A percentile compares a stretch with the other conserved stretches of the same genome.
phyloP scores from a whole-genome alignment of 2,329 filamentous ascomycete species.

The Neobulgaria alba region DNA sequence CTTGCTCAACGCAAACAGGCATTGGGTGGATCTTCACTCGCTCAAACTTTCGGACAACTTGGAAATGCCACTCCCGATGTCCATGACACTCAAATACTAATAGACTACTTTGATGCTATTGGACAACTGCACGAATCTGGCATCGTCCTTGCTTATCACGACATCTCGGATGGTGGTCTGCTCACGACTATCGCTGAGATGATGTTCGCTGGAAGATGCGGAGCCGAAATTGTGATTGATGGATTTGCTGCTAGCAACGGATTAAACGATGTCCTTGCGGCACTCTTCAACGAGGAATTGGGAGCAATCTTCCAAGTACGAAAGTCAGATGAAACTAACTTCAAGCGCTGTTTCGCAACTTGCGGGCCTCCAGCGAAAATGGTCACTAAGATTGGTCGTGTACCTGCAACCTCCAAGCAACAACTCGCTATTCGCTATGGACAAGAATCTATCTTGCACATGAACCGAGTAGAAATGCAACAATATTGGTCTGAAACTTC shows the following conservation, averaged over 20 bases:
- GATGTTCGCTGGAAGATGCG: slow-evolving; percentile 95
- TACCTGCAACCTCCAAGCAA: slow-evolving; percentile 63
- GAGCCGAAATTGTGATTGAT: slow-evolving; percentile 78
- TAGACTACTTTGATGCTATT: slow-evolving; percentile 87
- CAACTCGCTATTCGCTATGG: slow-evolving; percentile 68
- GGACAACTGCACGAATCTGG: slow-evolving; percentile 55
- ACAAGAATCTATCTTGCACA: slow-evolving; percentile 57
- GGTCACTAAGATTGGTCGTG: slow-evolving; percentile 75
- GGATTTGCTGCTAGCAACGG: slow-evolving; percentile 54
- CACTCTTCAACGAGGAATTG: slow-evolving; percentile 92
- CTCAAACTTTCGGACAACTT: slow-evolving; percentile 80
- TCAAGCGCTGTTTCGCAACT: slow-evolving; percentile 84
- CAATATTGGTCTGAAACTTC: slow-evolving; percentile 85
- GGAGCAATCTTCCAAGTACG: slow-evolving; percentile 94
- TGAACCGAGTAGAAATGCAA: slow-evolving; percentile 67
- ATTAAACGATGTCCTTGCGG: slow-evolving; percentile 55
- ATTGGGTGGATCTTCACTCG: slow-evolving; percentile 83
- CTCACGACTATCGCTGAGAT: slow-evolving; percentile 89
- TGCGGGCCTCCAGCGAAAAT: slow-evolving; percentile 75
- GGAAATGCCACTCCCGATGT: slow-evolving; percentile 83
- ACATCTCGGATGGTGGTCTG: slow-evolving; percentile 85
- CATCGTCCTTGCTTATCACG: slow-evolving; percentile 87
- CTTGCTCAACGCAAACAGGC: slow-evolving; percentile 72
- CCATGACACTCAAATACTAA: slow-evolving; percentile 68
- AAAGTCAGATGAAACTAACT: slow-evolving; percentile 73